These are phyloP conservation scores for Hura crepitans DNA, from an alignment of 441 rosid species.

Conservation along the genomic window DNA sequence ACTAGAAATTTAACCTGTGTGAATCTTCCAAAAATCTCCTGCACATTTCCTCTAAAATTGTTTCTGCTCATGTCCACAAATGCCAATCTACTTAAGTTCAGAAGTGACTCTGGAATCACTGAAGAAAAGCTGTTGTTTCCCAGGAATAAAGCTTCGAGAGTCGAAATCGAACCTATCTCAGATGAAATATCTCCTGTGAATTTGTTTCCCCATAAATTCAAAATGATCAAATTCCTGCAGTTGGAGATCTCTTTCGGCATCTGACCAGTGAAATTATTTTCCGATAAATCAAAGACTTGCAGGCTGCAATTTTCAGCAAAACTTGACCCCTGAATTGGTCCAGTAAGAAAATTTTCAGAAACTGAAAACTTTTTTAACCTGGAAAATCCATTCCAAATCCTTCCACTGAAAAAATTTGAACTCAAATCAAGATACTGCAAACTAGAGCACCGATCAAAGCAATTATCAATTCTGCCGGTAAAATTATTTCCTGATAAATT, in stretches of 20 bases:
- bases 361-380: constrained; percentile 56
- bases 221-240: constrained; percentile 41
- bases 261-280: constrained; percentile 43
- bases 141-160: constrained; percentile 54
- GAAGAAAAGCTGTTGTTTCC: constrained; percentile 60
- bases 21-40: constrained; percentile 61
- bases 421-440: constrained; percentile 69
- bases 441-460: constrained; percentile 51
- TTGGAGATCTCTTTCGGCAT: constrained; percentile 49
- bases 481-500: constrained; percentile 61
- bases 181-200: constrained; percentile 55
- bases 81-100: constrained; percentile 47
- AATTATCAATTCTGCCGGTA: constrained; percentile 46
- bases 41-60: constrained; percentile 56
- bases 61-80: constrained; percentile 70
- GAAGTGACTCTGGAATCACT: constrained; percentile 56
- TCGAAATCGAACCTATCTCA: constrained; percentile 54
- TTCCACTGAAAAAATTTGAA: constrained; percentile 50
- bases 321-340: constrained; percentile 34
- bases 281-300: constrained; percentile 55
- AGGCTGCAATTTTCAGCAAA: constrained; percentile 51
- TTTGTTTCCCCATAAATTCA: constrained; percentile 63
- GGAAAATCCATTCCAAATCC: constrained; percentile 48
- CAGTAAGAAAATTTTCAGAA: constrained; percentile 46
- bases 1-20: constrained; percentile 51